phyloP scores from a whole-genome alignment of 805 yeast genomes.

The Candida caryicola region DNA sequence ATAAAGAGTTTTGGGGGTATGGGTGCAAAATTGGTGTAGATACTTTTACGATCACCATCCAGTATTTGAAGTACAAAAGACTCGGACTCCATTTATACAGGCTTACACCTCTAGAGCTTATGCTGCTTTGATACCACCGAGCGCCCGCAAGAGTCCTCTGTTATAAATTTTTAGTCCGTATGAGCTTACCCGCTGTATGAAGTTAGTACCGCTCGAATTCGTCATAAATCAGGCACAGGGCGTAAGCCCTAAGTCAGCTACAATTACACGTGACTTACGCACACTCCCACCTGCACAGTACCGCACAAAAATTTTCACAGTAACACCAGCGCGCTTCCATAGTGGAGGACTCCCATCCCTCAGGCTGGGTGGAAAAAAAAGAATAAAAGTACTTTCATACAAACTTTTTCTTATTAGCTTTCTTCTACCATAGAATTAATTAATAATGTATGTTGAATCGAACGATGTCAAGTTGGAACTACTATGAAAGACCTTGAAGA shows the following conservation, averaged over 20 bases:
- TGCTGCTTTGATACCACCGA: too few species aligned
- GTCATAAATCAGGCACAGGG: constrained; percentile 1
- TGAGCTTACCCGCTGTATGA: too few species aligned
- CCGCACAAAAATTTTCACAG: constrained; percentile 4
- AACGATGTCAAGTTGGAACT: not conserved
- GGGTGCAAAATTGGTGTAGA: too few species aligned
- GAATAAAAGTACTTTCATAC: constrained; percentile 5
- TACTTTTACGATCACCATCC: too few species aligned
- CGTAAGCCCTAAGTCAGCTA: constrained; percentile 3
- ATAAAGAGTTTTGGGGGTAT: too few species aligned
- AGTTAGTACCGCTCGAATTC: not conserved
- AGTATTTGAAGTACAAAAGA: too few species aligned
- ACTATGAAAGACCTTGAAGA: not conserved
- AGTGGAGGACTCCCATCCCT: not conserved
- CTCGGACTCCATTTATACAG: too few species aligned
- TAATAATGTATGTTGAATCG: constrained; percentile 13
- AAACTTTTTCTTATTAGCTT: constrained; percentile 8
- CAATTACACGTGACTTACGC: constrained; percentile 1
- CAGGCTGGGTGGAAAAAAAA: constrained; percentile 3
- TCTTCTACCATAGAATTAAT: constrained; percentile 13
- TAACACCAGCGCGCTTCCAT: not conserved
- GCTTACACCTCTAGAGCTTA: too few species aligned
- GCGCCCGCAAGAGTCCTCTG: too few species aligned
- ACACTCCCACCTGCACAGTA: not conserved
- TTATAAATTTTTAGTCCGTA: too few species aligned